These are phyloP conservation scores for Tolypocladium album DNA, from an alignment of 2,329 filamentous ascomycete species.

Conservation along the genomic window DNA sequence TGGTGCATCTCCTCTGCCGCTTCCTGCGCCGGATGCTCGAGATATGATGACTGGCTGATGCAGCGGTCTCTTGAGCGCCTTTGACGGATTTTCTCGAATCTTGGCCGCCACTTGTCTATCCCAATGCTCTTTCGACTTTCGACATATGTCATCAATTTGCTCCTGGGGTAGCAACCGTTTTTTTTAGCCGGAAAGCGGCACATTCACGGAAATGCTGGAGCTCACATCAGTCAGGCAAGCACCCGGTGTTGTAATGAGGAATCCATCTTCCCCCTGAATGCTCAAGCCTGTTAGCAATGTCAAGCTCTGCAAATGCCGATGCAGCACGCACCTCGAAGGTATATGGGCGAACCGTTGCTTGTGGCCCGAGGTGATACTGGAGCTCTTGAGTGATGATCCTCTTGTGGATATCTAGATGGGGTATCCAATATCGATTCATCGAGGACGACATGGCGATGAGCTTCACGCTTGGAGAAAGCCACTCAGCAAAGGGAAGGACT, in stretches of 20 bases:
- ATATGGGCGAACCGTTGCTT: slow-evolving; percentile 45
- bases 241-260: slow-evolving; percentile 47
- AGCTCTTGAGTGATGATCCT: slow-evolving; percentile 49
- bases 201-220: not conserved
- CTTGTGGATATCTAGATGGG: slow-evolving; percentile 47
- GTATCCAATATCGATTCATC: slow-evolving; percentile 52
- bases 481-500: not conserved
- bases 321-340: slow-evolving; percentile 36
- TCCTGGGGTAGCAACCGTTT: slow-evolving; percentile 22
- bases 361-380: slow-evolving; percentile 46
- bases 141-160: slow-evolving; percentile 53
- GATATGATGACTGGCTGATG: slow-evolving; percentile 43
- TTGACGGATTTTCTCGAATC: slow-evolving; percentile 32
- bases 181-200: slow-evolving; percentile 6
- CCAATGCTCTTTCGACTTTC: slow-evolving; percentile 48
- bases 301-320: not conserved
- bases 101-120: slow-evolving; percentile 42
- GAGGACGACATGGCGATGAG: slow-evolving; percentile 13
- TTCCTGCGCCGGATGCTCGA: slow-evolving; percentile 8
- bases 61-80: slow-evolving; percentile 42
- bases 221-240: slow-evolving; percentile 49
- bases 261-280: slow-evolving; percentile 47
- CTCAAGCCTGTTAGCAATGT: slow-evolving; percentile 1
- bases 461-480: not conserved
- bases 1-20: slow-evolving; percentile 13